Evolutionary conservation across 2,329 filamentous ascomycete genomes (phyloP).

Genomic region (Pseudopyricularia cyperi): DNA sequence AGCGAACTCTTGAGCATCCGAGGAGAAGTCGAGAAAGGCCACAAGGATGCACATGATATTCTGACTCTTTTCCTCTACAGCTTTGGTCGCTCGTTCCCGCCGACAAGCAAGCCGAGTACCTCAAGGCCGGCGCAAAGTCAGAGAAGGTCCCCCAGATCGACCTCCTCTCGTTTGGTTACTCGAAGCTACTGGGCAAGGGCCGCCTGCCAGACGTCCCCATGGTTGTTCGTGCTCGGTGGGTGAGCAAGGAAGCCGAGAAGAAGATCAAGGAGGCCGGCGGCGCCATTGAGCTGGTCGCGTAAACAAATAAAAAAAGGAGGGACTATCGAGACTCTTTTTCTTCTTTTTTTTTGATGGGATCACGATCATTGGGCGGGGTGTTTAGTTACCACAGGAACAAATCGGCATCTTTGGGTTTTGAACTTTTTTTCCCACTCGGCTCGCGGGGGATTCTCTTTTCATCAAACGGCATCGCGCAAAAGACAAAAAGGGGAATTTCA

Average conservation of each 20-base stretch:
- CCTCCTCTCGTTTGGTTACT: slow-evolving; percentile 93
- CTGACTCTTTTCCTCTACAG: slow-evolving; percentile 27
- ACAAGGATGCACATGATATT: background rate
- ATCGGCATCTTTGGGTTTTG: slow-evolving; percentile 1
- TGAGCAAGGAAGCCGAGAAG: slow-evolving; percentile 91
- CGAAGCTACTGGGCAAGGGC: slow-evolving; percentile 98
- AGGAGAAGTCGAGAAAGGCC: background rate
- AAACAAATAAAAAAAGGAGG: slow-evolving; percentile 23
- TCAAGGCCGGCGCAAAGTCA: slow-evolving; percentile 56
- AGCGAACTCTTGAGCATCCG: too few species aligned
- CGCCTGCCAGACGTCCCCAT: slow-evolving; percentile 85
- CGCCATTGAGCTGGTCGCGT: slow-evolving; percentile 91
- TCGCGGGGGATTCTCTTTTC: background rate
- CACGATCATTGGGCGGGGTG: background rate
- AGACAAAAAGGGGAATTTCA: background rate
- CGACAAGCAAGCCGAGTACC: slow-evolving; percentile 89
- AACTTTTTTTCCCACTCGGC: background rate
- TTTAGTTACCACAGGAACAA: background rate
- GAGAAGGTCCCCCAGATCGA: slow-evolving; percentile 96
- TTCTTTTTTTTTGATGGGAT: slow-evolving; percentile 1
- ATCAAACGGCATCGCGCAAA: slow-evolving; percentile 2
- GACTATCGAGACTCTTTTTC: too few species aligned
- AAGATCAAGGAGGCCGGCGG: slow-evolving; percentile 98
- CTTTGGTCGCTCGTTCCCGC: slow-evolving; percentile 90
- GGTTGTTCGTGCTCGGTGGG: slow-evolving; percentile 89